phyloP scores from a whole-genome alignment of 768 basidiomycete species.

The Russula ochroleuca region DNA sequence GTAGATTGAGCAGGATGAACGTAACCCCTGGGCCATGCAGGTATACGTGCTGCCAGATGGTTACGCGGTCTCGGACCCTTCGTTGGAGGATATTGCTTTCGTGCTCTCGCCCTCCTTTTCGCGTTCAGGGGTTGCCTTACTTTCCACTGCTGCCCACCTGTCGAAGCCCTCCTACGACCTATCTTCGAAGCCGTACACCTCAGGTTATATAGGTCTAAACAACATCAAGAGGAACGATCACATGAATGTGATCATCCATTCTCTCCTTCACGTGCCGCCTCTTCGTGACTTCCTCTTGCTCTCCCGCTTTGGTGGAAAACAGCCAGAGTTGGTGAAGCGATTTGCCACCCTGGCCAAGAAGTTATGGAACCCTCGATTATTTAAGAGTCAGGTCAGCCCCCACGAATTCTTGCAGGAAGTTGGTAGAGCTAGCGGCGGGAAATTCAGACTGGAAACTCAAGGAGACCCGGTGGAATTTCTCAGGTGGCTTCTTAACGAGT shows the following conservation, averaged over 20 bases:
- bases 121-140: slow-evolving; percentile 45
- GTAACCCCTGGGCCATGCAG: slow-evolving; percentile 39
- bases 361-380: slow-evolving; percentile 92
- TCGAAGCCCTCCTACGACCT: slow-evolving; percentile 83
- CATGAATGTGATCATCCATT: slow-evolving; percentile 95
- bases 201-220: slow-evolving; percentile 95
- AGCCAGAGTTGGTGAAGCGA: slow-evolving; percentile 82
- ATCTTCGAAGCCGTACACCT: slow-evolving; percentile 70
- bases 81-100: slow-evolving; percentile 89
- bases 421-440: slow-evolving; percentile 78
- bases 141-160: slow-evolving; percentile 57
- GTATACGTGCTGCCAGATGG: slow-evolving; percentile 97
- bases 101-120: slow-evolving; percentile 89
- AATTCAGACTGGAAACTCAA: slow-evolving; percentile 89
- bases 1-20: slow-evolving; percentile 14
- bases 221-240: slow-evolving; percentile 98
- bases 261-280: slow-evolving; percentile 85
- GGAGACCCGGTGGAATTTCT: slow-evolving; percentile 97
- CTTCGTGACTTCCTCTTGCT: slow-evolving; percentile 84
- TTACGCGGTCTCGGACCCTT: slow-evolving; percentile 94
- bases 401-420: slow-evolving; percentile 99
- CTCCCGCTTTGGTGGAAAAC: slow-evolving; percentile 65
- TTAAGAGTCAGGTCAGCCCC: slow-evolving; percentile 98
- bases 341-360: slow-evolving; percentile 87
- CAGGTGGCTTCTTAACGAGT: slow-evolving; percentile 88